Evolutionary conservation across 2,329 filamentous ascomycete genomes (phyloP).

Genomic region (Apiospora aurea): DNA sequence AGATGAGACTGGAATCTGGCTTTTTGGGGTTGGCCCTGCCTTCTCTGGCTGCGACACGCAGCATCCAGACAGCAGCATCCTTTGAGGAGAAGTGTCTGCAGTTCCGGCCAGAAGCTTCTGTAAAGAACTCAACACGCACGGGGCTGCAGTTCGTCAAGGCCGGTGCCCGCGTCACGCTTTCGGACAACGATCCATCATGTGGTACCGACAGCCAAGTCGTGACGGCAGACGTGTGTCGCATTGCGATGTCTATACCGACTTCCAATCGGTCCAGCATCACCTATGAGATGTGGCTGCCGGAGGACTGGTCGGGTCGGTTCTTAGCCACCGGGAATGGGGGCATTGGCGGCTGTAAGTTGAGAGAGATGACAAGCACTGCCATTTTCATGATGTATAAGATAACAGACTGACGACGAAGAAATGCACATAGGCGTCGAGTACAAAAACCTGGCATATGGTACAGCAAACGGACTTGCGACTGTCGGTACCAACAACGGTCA

Average conservation of each 20-base stretch:
- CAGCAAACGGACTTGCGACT: conserved; percentile 50
- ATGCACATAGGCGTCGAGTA: conserved; percentile 48
- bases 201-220: conserved; percentile 30
- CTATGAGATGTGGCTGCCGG: conserved; percentile 55
- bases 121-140: conserved; percentile 30
- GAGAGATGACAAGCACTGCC: not conserved
- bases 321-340: conserved; percentile 58
- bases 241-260: conserved; percentile 38
- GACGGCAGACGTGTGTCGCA: conserved; percentile 38
- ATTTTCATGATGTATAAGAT: not conserved
- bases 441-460: conserved; percentile 51
- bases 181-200: conserved; percentile 34
- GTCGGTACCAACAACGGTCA: conserved; percentile 59
- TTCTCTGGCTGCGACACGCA: not conserved
- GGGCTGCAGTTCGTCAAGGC: conserved; percentile 32
- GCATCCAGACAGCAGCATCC: not conserved
- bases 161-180: conserved; percentile 31
- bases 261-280: conserved; percentile 50
- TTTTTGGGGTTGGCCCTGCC: not conserved
- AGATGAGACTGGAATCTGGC: not conserved
- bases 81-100: conserved; percentile 27
- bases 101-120: conserved; percentile 28
- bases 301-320: conserved; percentile 52
- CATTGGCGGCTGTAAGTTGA: conserved; percentile 48
- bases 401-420: conserved; percentile 23